These are phyloP conservation scores for Platanus orientalis DNA, from an alignment of 164 flowering plant genomes.

Conservation along the genomic window DNA sequence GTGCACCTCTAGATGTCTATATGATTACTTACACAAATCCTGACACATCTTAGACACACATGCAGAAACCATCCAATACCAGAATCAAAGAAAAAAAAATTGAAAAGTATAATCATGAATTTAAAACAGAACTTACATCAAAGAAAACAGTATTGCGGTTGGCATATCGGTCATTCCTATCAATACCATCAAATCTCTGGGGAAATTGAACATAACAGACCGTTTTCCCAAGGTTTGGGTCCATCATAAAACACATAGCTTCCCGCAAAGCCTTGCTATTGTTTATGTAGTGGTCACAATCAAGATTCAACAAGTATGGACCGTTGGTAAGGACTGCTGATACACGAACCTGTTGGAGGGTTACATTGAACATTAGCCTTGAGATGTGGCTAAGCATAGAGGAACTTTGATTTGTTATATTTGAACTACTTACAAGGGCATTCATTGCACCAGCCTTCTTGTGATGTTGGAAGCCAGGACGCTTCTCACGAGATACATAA, in stretches of 20 bases:
- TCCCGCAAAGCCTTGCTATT: conserved; percentile 68
- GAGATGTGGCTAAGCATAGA: background rate
- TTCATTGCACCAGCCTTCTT: conserved; percentile 75
- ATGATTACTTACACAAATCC: background rate
- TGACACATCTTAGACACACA: too few species aligned
- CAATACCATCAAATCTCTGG: conserved; percentile 71
- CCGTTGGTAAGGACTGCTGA: conserved; percentile 69
- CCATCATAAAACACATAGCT: conserved; percentile 73
- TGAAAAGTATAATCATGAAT: background rate
- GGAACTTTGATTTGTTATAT: background rate
- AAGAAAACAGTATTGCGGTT: conserved; percentile 70
- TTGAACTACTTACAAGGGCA: conserved; percentile 40
- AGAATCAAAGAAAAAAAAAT: background rate
- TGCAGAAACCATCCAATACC: too few species aligned
- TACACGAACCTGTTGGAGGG: conserved; percentile 33
- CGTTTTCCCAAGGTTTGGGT: conserved; percentile 49
- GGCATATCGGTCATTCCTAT: conserved; percentile 58
- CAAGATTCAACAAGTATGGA: conserved; percentile 59
- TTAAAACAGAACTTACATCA: conserved; percentile 33
- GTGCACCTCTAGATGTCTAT: too few species aligned
- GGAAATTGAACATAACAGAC: conserved; percentile 64
- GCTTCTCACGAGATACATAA: conserved; percentile 57
- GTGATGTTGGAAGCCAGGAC: conserved; percentile 58
- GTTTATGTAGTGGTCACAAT: conserved; percentile 72
- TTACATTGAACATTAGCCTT: background rate